A percentile compares a stretch with the other conserved stretches of the same genome.
phyloP scores from a whole-genome alignment of 768 basidiomycete species.

The Hygrophoropsis aurantiaca region DNA sequence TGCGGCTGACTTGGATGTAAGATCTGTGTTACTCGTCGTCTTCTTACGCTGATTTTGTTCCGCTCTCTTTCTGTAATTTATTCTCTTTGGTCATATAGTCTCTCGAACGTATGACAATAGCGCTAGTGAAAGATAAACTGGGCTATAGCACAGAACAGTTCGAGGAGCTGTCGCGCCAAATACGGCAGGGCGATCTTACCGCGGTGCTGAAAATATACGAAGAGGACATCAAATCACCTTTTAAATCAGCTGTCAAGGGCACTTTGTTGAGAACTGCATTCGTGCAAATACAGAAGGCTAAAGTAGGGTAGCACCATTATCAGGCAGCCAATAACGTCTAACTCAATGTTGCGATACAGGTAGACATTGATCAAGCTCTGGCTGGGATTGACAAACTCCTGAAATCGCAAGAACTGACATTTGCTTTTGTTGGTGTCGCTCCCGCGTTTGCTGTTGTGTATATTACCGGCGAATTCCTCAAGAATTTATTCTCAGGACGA shows the following conservation, averaged over 20 bases:
- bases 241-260: constrained; percentile 78
- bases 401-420: constrained; percentile 92
- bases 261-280: constrained; percentile 81
- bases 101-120: constrained; percentile 88
- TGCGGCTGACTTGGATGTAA: constrained; percentile 79
- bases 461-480: constrained; percentile 53
- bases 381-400: constrained; percentile 91
- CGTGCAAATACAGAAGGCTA: constrained; percentile 94
- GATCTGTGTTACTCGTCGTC: constrained; percentile 18
- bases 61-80: neutral
- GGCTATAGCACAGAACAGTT: constrained; percentile 64
- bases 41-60: neutral
- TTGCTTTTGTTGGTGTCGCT: constrained; percentile 95
- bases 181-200: constrained; percentile 82
- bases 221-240: constrained; percentile 84
- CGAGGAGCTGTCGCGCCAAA: constrained; percentile 58
- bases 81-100: constrained; percentile 49
- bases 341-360: too few species aligned
- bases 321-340: neutral
- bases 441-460: constrained; percentile 85
- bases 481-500: constrained; percentile 49
- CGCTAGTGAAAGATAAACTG: constrained; percentile 81
- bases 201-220: constrained; percentile 87
- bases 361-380: constrained; percentile 89
- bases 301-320: constrained; percentile 45